These are phyloP conservation scores for Lotmaria passim DNA, from an alignment of 208 protist species.

Conservation along the genomic window DNA sequence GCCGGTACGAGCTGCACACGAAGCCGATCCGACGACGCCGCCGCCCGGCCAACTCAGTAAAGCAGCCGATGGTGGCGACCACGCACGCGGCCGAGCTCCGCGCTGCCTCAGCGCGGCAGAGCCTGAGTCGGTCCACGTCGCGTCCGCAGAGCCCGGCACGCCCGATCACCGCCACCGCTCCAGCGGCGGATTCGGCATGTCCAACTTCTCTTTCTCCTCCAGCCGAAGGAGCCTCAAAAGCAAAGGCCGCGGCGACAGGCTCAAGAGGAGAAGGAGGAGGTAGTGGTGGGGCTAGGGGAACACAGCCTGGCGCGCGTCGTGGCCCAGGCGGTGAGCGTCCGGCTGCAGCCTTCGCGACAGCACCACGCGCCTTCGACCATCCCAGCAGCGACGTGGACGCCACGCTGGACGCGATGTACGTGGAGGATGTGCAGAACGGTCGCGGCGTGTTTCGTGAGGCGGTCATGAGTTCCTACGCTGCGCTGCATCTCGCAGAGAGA, in stretches of 20 bases:
- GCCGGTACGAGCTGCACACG: slow-evolving; percentile 36
- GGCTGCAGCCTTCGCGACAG: not conserved
- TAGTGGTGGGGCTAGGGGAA: not conserved
- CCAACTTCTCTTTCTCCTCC: not conserved
- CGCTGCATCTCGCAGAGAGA: slow-evolving; percentile 17
- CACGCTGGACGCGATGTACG: slow-evolving; percentile 41
- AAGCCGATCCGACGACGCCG: not conserved
- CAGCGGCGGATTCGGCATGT: not conserved
- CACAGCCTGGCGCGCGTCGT: not conserved
- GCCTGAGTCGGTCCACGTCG: not conserved
- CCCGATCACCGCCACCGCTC: not conserved
- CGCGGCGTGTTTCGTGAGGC: not conserved
- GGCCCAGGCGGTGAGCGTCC: slow-evolving; percentile 1
- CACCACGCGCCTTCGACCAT: not conserved
- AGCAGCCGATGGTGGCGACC: slow-evolving; percentile 9
- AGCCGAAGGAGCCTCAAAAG: not conserved
- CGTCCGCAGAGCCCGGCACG: slow-evolving; percentile 9
- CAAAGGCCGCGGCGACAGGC: too few relatives aligned
- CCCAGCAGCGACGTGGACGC: slow-evolving; percentile 15
- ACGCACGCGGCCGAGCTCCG: slow-evolving; percentile 20
- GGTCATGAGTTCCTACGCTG: slow-evolving; percentile 17
- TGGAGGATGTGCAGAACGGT: not conserved
- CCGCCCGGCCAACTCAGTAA: not conserved
- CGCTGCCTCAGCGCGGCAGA: slow-evolving; percentile 9
- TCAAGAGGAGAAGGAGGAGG: too few relatives aligned